Conservation (phyloP, 2,329 filamentous ascomycete species). For the Stemphylium beticola region DNA sequence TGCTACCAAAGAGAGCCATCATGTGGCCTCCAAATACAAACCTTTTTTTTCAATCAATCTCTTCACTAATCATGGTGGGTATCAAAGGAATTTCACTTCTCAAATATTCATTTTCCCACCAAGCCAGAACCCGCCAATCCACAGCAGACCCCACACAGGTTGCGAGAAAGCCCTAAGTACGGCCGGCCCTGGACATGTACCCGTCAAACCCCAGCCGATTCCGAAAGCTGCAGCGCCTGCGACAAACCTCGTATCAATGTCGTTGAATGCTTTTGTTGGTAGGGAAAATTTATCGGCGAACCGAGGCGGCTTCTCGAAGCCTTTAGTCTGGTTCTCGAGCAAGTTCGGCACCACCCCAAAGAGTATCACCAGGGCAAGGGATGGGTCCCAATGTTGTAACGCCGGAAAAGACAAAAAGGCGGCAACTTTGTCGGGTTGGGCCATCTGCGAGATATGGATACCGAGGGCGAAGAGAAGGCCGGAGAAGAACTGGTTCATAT, state of each 20-base stretch:
- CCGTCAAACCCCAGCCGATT: constrained; percentile 58
- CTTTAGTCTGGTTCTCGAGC: constrained; percentile 30
- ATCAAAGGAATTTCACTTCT: neutral
- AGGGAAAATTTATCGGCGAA: constrained; percentile 53
- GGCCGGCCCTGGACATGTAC: constrained; percentile 60
- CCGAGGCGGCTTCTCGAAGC: constrained; percentile 46
- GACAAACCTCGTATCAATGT: constrained; percentile 58
- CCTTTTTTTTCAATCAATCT: too few species aligned
- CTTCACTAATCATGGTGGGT: neutral
- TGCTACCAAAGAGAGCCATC: neutral
- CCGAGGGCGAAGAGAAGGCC: constrained; percentile 60
- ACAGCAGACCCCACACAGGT: constrained; percentile 56
- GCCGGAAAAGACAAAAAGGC: constrained; percentile 57
- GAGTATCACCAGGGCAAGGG: constrained; percentile 56
- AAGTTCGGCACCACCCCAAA: constrained; percentile 58
- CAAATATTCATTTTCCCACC: constrained; percentile 35
- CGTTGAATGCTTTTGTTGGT: constrained; percentile 53
- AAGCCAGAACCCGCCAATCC: constrained; percentile 56
- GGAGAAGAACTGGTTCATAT: constrained; percentile 52
- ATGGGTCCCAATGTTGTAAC: constrained; percentile 57
- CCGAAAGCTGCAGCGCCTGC: constrained; percentile 57
- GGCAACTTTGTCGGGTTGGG: constrained; percentile 57
- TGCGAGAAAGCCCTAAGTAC: constrained; percentile 55
- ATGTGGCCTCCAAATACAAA: neutral
- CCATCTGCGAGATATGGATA: constrained; percentile 60